These are phyloP conservation scores for Madurella mycetomatis DNA, from an alignment of 2,329 filamentous ascomycete species.

Conservation along the genomic window DNA sequence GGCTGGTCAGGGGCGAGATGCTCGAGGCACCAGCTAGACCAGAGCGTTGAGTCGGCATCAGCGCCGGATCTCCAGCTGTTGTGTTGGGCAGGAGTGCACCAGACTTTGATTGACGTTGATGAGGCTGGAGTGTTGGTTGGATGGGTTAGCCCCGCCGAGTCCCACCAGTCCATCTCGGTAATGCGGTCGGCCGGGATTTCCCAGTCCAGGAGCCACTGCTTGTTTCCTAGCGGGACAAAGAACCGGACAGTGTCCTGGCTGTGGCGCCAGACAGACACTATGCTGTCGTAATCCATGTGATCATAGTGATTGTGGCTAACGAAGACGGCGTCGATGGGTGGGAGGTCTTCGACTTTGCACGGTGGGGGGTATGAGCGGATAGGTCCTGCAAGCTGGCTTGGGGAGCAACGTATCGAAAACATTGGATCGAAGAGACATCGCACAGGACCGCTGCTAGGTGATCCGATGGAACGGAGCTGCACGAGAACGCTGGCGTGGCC, in stretches of 20 bases:
- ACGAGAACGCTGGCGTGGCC: constrained; percentile 70
- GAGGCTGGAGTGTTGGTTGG: constrained; percentile 13
- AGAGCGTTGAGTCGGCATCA: constrained; percentile 59
- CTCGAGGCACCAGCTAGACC: constrained; percentile 62
- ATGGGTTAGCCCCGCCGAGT: constrained; percentile 50
- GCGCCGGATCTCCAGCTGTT: constrained; percentile 53
- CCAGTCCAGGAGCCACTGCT: constrained; percentile 57
- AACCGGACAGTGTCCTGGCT: constrained; percentile 47
- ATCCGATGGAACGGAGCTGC: constrained; percentile 53
- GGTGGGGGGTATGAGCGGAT: constrained; percentile 49
- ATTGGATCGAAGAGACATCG: constrained; percentile 46
- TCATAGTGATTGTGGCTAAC: constrained; percentile 56
- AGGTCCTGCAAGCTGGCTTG: constrained; percentile 43
- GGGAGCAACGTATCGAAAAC: constrained; percentile 46
- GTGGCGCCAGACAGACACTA: constrained; percentile 37
- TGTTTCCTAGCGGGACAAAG: constrained; percentile 63
- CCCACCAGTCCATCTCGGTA: constrained; percentile 74
- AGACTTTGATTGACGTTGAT: constrained; percentile 45
- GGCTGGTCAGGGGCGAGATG: constrained; percentile 22
- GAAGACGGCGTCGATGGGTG: constrained; percentile 46
- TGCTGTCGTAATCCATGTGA: constrained; percentile 45
- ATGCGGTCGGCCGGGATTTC: constrained; percentile 53
- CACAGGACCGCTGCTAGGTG: constrained; percentile 35
- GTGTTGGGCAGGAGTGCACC: constrained; percentile 67
- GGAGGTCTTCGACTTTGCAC: constrained; percentile 45